Percentiles rank a stretch among this genome's conserved stretches.
phyloP scores from a whole-genome alignment of 169 alveolate genomes.

The Plasmodium coatneyi region DNA sequence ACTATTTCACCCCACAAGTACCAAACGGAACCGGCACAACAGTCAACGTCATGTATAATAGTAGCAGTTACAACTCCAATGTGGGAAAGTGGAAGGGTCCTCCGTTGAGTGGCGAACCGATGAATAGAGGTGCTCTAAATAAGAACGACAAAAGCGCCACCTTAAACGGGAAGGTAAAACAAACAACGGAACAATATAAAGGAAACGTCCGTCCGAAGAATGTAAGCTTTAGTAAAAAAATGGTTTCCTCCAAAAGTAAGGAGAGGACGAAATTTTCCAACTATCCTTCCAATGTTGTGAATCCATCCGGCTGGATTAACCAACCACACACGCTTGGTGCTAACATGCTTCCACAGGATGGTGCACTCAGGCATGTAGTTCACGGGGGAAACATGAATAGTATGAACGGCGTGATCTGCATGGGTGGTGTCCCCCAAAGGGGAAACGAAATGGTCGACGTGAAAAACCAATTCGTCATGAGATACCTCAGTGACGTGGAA shows the following conservation, averaged over 20 bases:
- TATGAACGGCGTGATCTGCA: neutral
- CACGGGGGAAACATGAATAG: neutral
- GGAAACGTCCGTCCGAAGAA: neutral
- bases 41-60: neutral
- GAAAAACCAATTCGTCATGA: constrained; percentile 8
- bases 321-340: neutral
- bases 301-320: neutral
- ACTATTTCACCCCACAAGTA: neutral
- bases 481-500: constrained; percentile 29
- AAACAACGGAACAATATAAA: neutral
- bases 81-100: neutral
- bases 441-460: neutral
- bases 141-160: neutral
- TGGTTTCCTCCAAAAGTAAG: neutral
- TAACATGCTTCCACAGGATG: neutral
- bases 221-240: neutral
- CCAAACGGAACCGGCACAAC: neutral
- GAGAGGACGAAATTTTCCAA: neutral
- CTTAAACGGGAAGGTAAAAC: neutral
- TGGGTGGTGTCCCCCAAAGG: neutral
- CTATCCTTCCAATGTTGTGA: neutral
- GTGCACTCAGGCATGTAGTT: neutral
- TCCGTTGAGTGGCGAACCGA: neutral
- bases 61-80: neutral
- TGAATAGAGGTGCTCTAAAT: neutral